phyloP scores from a whole-genome alignment of 2,329 filamentous ascomycete genomes.

The Xylariaceae sp. region DNA sequence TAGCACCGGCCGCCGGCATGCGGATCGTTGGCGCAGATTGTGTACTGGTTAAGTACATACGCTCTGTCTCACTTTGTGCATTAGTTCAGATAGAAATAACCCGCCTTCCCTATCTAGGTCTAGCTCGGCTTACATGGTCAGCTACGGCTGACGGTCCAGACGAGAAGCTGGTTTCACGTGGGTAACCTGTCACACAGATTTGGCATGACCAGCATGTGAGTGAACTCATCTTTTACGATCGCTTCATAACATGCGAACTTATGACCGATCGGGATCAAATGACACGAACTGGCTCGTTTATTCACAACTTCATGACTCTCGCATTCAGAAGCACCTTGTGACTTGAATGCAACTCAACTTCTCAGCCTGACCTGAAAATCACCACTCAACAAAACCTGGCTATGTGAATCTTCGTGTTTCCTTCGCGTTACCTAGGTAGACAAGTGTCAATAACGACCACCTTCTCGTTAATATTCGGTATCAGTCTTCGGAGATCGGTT shows the following conservation, averaged over 20 bases:
- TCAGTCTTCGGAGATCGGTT: slow-evolving; percentile 30
- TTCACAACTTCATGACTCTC: not conserved
- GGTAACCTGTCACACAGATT: not conserved
- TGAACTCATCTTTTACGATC: not conserved
- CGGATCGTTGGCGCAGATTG: not conserved
- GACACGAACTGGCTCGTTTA: too few relatives aligned
- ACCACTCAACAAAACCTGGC: too few relatives aligned
- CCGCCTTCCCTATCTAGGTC: not conserved
- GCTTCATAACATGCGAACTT: not conserved
- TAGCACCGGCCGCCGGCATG: not conserved
- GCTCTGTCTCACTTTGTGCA: not conserved
- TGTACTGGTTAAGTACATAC: not conserved
- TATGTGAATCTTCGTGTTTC: too few relatives aligned
- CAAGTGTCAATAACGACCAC: not conserved
- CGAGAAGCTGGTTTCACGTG: not conserved
- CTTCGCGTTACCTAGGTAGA: too few relatives aligned
- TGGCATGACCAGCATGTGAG: not conserved
- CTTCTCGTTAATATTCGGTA: slow-evolving; percentile 27
- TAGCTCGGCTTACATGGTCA: not conserved
- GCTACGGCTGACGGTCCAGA: too few relatives aligned
- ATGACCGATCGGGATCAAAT: not conserved
- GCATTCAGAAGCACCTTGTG: too few relatives aligned
- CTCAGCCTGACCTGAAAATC: too few relatives aligned
- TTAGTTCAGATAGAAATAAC: not conserved
- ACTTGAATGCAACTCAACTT: too few relatives aligned